Evolutionary conservation across 2,329 filamentous ascomycete genomes (phyloP).

Genomic region (Colletotrichum liaoningense): DNA sequence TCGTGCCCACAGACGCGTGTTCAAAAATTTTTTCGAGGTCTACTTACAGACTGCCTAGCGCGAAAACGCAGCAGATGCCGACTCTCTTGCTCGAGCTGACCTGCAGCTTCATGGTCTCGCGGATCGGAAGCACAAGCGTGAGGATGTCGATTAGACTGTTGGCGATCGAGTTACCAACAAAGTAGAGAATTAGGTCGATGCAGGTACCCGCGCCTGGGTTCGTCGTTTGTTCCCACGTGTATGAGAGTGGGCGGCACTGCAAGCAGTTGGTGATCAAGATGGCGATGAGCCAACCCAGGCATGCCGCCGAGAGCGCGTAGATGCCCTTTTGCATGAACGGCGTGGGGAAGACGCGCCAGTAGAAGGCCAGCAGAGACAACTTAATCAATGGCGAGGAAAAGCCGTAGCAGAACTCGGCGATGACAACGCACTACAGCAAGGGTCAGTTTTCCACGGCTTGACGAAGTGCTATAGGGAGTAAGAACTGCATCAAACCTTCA

Average conservation of each 20-base stretch:
- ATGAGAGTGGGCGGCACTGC: conserved; percentile 15
- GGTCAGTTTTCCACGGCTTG: not conserved
- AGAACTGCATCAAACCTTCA: conserved; percentile 2
- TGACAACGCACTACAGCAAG: not conserved
- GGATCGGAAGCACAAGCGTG: conserved; percentile 14
- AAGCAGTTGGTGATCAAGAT: conserved; percentile 23
- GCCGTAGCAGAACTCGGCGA: conserved; percentile 31
- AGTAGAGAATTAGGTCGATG: conserved; percentile 15
- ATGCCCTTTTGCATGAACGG: conserved; percentile 15
- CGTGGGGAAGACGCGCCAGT: conserved; percentile 20
- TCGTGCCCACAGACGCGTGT: not conserved
- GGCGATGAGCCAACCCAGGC: conserved; percentile 4
- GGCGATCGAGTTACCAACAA: conserved; percentile 19
- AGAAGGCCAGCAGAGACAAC: conserved; percentile 16
- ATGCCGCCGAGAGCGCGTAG: conserved; percentile 4
- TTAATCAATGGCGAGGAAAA: conserved; percentile 12
- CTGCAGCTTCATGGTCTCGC: conserved; percentile 23
- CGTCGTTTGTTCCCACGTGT: conserved; percentile 7
- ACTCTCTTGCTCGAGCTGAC: conserved; percentile 17
- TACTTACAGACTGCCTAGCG: conserved; percentile 16
- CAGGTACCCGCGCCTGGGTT: conserved; percentile 5
- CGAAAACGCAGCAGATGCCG: conserved; percentile 22
- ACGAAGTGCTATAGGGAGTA: too few relatives aligned
- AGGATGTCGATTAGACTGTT: conserved; percentile 21
- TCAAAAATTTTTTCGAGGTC: not conserved